Evolutionary conservation across 192 early-diverging fungal genomes (phyloP).

Genomic region (Podochytrium sp.): DNA sequence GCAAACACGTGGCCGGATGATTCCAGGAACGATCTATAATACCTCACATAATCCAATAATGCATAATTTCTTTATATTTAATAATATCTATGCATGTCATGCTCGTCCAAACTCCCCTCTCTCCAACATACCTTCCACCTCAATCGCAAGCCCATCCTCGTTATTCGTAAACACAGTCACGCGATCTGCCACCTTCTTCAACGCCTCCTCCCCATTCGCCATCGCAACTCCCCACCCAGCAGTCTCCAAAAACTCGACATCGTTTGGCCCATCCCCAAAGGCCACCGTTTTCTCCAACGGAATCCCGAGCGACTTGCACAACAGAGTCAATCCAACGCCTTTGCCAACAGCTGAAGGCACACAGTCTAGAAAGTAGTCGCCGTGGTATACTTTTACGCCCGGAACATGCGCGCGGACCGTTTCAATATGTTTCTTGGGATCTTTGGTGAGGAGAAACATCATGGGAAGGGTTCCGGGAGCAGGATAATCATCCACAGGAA

Average conservation of each 20-base stretch:
- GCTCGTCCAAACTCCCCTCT: background rate
- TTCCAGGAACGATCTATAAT: background rate
- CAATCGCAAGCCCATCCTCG: slow-evolving; percentile 13
- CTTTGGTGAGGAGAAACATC: background rate
- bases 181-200: background rate
- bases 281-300: background rate
- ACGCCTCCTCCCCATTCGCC: background rate
- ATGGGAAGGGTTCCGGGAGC: background rate
- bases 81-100: background rate
- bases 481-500: background rate
- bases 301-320: background rate
- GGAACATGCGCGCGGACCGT: background rate
- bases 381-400: background rate
- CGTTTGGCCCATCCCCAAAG: background rate
- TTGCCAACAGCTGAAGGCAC: background rate
- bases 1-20: background rate
- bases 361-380: background rate
- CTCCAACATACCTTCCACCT: background rate
- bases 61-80: no score
- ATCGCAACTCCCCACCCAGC: slow-evolving; percentile 4
- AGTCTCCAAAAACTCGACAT: background rate
- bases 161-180: slow-evolving; percentile 12
- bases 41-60: no score
- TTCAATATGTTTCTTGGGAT: background rate
- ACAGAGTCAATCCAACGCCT: background rate